Conservation (phyloP, 352 stramenopile genomes). For the Phytopythium chamaehyphon region DNA sequence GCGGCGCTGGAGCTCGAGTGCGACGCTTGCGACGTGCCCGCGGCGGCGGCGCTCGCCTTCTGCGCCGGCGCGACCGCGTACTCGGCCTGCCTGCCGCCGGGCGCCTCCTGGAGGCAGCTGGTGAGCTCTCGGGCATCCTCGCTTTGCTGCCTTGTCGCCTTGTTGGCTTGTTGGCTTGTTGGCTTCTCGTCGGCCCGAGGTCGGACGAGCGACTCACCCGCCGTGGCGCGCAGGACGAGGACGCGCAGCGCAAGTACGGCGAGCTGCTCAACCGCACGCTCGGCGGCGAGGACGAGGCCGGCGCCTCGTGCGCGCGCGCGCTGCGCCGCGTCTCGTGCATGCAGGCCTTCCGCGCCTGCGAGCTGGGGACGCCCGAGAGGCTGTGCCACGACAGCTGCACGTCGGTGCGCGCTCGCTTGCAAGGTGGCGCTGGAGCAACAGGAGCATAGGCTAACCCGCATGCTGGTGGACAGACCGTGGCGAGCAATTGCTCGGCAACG, state of each 20-base stretch:
- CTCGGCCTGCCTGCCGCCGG: conserved; percentile 54
- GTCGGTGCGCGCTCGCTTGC: neutral
- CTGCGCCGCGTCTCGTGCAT: conserved; percentile 49
- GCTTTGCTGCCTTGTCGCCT: too few species aligned
- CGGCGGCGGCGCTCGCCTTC: conserved; percentile 39
- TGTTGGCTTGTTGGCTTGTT: too few species aligned
- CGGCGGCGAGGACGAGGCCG: neutral
- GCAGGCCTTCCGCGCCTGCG: conserved; percentile 64
- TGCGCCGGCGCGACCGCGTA: conserved; percentile 46
- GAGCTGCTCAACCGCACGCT: conserved; percentile 22
- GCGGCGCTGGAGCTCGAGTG: conserved; percentile 18
- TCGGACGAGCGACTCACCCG: neutral
- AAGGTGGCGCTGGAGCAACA: neutral
- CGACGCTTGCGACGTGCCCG: conserved; percentile 51
- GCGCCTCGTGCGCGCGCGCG: conserved; percentile 25
- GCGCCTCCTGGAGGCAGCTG: conserved; percentile 33
- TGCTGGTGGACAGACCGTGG: conserved; percentile 13
- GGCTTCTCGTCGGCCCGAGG: neutral
- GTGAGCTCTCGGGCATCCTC: neutral
- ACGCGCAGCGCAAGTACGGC: conserved; percentile 28
- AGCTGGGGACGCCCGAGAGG: conserved; percentile 53
- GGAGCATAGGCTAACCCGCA: neutral
- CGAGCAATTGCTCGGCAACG: conserved; percentile 35
- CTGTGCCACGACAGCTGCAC: conserved; percentile 52
- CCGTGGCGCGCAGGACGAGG: conserved; percentile 23